A percentile compares a stretch with the other conserved stretches of the same genome.
Conservation (phyloP, 1,284 basidiomycete genomes). For the Cerrena zonata region DNA sequence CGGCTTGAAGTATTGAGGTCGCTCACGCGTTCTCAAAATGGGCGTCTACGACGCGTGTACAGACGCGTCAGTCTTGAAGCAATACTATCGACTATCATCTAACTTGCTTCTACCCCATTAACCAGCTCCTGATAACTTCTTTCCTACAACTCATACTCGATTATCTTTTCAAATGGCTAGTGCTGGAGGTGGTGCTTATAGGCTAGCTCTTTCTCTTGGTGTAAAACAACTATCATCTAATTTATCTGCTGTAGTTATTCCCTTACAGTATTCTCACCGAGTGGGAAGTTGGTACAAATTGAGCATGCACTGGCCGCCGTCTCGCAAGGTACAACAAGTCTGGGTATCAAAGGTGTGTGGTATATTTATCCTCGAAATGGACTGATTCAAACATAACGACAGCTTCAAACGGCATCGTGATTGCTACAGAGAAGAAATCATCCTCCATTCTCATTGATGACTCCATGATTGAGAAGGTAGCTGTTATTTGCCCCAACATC, state of each 20-base stretch:
- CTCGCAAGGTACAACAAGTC: constrained; percentile 90
- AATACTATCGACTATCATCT: not conserved
- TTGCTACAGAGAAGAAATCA: constrained; percentile 98
- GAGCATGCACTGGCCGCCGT: constrained; percentile 98
- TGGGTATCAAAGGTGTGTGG: constrained; percentile 92
- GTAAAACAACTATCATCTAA: constrained; percentile 11
- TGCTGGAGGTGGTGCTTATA: constrained; percentile 78
- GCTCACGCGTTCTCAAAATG: not conserved
- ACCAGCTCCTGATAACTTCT: not conserved
- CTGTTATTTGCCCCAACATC: constrained; percentile 95
- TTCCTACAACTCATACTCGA: constrained; percentile 2
- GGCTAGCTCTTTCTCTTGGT: too few species aligned
- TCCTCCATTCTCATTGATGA: constrained; percentile 97
- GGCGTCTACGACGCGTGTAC: constrained; percentile 3
- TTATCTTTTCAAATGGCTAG: constrained; percentile 51
- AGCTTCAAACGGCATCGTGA: constrained; percentile 98
- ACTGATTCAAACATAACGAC: constrained; percentile 10
- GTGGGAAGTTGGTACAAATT: constrained; percentile 97
- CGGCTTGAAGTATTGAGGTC: too few species aligned
- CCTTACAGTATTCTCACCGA: constrained; percentile 97
- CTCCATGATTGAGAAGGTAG: constrained; percentile 94
- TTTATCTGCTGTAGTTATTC: constrained; percentile 70
- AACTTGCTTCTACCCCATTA: not conserved
- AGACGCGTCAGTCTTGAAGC: not conserved
- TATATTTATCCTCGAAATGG: constrained; percentile 6